Base-by-base conservation (phyloP, 1,284 basidiomycete species). In the Clitocybe nebularis region DNA sequence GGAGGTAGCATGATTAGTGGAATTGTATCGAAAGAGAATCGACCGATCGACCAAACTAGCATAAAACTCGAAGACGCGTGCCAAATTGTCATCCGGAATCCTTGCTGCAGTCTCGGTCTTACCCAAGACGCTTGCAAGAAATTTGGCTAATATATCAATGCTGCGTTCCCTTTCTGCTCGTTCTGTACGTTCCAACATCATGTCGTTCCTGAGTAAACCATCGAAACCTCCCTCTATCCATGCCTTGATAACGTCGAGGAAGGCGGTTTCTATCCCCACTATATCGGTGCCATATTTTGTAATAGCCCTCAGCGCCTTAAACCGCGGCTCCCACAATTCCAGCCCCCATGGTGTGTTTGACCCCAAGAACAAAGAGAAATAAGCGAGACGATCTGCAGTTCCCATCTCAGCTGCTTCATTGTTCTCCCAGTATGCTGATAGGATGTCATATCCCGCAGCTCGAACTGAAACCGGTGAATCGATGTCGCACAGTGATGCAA, bases 171-270 rank as follows among this genome's bases (percentile, higher is more conserved):
- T 67, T 52, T 85, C 81, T 5, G 61, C 52, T 36, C 69, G 61
- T 36, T 83, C 81, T 16, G 63, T 49, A 11, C 61, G 62, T 23
- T 70, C 67, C 8, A 65, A 47, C 2, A 60, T 39, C 13, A 57
- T 51, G 32, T 74, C 63, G 3, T 54, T 55, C 5, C 57, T 55
- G 33, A 77, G 52, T 22, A 81, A 63, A 0, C 73, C 75, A 10
- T 77, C 72, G 44, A 84, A 84, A 3, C 77, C 80, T 19, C 71
- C 72, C 33, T 73, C 64, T 26, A 84, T 78, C 84, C 85, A 89
- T 4, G 64, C 56, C 49, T 74, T 71, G 36, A 88, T 62, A 32
- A 82, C 57, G 25, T 66, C 61, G 11, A 87, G 61, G 20, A 86
- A 56, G 16, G 65, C 60, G 5, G 67, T 58, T 58, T 88, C 85